These are phyloP conservation scores for Paramecium tetraurelia DNA, from an alignment of 73 alveolate species.

Conservation along the genomic window DNA sequence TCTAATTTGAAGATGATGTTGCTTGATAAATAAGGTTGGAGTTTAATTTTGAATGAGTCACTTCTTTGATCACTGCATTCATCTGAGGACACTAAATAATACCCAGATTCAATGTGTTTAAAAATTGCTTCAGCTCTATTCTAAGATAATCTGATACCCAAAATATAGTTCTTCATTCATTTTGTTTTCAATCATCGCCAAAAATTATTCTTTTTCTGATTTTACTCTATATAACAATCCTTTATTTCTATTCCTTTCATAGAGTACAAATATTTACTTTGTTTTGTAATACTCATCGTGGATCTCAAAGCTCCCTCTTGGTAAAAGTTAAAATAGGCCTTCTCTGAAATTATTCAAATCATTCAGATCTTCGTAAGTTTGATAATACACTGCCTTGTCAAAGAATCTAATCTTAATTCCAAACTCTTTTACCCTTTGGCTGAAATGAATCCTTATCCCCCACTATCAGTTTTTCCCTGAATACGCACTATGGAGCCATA, in stretches of 20 bases:
- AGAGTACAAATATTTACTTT: not conserved
- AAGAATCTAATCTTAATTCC: not conserved
- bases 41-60: slow-evolving; percentile 1
- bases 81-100: not conserved
- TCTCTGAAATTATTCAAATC: slow-evolving; percentile 21
- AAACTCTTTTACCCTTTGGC: slow-evolving; percentile 21
- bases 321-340: not conserved
- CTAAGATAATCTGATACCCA: not conserved
- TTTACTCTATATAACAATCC: not conserved
- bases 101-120: slow-evolving; percentile 11
- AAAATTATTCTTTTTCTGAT: not conserved
- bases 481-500: slow-evolving; percentile 25
- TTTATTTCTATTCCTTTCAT: not conserved
- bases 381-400: not conserved
- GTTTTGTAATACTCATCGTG: slow-evolving; percentile 21
- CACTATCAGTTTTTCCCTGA: not conserved
- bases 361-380: not conserved
- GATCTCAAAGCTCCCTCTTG: slow-evolving; percentile 34
- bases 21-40: not conserved
- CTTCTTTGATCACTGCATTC: not conserved
- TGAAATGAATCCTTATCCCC: not conserved
- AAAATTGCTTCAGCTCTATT: slow-evolving; percentile 37
- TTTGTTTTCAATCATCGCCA: not conserved
- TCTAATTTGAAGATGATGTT: not conserved
- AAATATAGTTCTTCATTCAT: slow-evolving; percentile 38